These are phyloP conservation scores for Trichoderma atroviride DNA, from an alignment of 2,329 filamentous ascomycete genomes.

Conservation along the genomic window DNA sequence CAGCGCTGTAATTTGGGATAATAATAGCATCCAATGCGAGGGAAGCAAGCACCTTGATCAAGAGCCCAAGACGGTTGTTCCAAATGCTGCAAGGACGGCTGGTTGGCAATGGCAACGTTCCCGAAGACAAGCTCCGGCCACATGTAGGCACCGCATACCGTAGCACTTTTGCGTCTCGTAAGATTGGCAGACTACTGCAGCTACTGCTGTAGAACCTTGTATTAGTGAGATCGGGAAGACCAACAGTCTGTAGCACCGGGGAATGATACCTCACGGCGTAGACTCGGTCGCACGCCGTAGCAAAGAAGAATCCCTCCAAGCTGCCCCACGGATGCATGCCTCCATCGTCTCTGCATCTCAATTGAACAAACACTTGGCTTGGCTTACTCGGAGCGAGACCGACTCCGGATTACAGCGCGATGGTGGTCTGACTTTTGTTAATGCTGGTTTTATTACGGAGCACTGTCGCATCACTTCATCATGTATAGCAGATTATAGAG, in stretches of 20 bases:
- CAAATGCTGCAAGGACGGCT: background rate
- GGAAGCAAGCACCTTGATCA: no score
- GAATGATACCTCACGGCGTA: constrained; percentile 4
- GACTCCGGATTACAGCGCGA: background rate
- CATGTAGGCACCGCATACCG: background rate
- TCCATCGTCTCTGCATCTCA: background rate
- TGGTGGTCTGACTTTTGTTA: constrained; percentile 5
- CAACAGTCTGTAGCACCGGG: background rate
- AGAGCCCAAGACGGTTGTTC: background rate
- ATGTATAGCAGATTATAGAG: background rate
- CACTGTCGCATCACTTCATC: background rate
- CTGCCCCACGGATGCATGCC: background rate
- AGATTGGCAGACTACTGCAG: background rate
- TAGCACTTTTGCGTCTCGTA: background rate
- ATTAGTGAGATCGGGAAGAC: constrained; percentile 1
- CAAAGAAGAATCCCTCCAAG: constrained; percentile 1
- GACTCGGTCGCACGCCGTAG: background rate
- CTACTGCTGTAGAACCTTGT: background rate
- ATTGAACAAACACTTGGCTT: background rate
- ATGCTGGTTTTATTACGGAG: background rate
- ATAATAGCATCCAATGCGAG: background rate
- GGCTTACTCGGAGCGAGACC: constrained; percentile 4
- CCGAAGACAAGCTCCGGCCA: background rate
- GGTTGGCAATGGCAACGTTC: background rate
- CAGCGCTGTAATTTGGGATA: background rate